Evolutionary conservation across 2,329 filamentous ascomycete species (phyloP).

Genomic region (Microcyclospora pomicola): DNA sequence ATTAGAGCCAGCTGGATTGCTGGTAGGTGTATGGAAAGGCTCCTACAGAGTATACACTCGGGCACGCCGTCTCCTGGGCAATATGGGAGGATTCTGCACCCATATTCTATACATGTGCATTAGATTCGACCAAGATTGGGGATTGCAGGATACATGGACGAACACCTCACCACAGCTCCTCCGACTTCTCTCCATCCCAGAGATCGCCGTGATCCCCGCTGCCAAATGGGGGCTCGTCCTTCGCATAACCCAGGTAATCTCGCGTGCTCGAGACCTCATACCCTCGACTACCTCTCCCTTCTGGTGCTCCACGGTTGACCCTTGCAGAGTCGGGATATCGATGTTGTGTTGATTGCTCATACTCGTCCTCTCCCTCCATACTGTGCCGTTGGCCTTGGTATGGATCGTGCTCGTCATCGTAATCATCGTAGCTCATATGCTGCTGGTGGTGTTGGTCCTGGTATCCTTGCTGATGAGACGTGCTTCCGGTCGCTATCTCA

Average conservation of each 20-base stretch:
- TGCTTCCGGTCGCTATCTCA: conserved; percentile 4
- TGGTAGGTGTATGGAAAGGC: too few relatives aligned
- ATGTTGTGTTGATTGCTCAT: too few relatives aligned
- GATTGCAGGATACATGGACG: too few relatives aligned
- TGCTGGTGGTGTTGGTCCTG: conserved; percentile 4
- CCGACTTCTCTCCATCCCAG: conserved; percentile 20
- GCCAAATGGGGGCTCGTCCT: conserved; percentile 15
- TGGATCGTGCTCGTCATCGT: conserved; percentile 5
- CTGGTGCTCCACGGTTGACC: not conserved
- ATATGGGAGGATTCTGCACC: too few relatives aligned
- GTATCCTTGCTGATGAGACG: not conserved
- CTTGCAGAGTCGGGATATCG: too few relatives aligned
- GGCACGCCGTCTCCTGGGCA: too few relatives aligned
- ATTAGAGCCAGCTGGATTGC: too few relatives aligned
- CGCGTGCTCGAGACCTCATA: conserved; percentile 22
- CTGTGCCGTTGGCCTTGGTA: too few relatives aligned
- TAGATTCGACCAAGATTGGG: too few relatives aligned
- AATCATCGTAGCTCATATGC: conserved; percentile 7
- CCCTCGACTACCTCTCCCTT: conserved; percentile 7
- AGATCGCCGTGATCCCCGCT: conserved; percentile 5
- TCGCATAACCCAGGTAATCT: conserved; percentile 22
- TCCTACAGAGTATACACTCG: too few relatives aligned
- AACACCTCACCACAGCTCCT: conserved; percentile 18
- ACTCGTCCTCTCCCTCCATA: too few relatives aligned
- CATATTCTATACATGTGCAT: too few relatives aligned